Evolutionary conservation across 2,329 filamentous ascomycete genomes (phyloP).

Genomic region (Diaporthe sp.): DNA sequence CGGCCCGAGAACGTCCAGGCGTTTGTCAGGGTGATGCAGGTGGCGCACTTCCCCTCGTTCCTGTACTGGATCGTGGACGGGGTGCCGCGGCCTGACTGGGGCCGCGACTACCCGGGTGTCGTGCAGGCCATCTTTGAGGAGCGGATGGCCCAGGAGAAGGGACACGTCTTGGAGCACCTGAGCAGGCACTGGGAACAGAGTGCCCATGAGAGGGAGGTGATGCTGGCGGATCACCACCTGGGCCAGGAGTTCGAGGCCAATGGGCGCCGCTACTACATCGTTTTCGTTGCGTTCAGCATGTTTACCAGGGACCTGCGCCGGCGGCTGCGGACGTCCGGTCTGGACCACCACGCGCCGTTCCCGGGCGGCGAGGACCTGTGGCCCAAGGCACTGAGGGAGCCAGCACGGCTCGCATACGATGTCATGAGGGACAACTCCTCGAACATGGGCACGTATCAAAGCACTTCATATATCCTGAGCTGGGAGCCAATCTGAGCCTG

Average conservation of each 20-base stretch:
- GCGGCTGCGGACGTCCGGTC: not conserved
- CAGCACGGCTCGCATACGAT: not conserved
- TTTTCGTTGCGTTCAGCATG: not conserved
- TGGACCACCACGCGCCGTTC: not conserved
- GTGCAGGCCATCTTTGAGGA: not conserved
- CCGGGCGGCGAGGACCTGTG: not conserved
- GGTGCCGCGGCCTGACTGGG: constrained; percentile 29
- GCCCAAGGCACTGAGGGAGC: not conserved
- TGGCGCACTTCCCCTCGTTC: not conserved
- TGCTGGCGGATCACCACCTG: not conserved
- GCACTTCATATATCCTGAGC: not conserved
- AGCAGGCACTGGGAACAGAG: not conserved
- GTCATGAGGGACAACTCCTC: not conserved
- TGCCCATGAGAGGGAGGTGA: not conserved
- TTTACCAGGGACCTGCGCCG: not conserved
- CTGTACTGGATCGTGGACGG: constrained; percentile 26
- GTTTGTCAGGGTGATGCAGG: not conserved
- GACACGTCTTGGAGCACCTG: not conserved
- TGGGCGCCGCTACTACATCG: constrained; percentile 11
- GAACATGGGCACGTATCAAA: not conserved
- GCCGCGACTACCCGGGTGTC: not conserved
- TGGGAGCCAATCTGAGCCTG: constrained; percentile 22
- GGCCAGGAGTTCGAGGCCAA: constrained; percentile 20
- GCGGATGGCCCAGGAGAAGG: not conserved
- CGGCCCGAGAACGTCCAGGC: not conserved